Conservation (phyloP, 345 rosid genomes). For the Linum usitatissimum region DNA sequence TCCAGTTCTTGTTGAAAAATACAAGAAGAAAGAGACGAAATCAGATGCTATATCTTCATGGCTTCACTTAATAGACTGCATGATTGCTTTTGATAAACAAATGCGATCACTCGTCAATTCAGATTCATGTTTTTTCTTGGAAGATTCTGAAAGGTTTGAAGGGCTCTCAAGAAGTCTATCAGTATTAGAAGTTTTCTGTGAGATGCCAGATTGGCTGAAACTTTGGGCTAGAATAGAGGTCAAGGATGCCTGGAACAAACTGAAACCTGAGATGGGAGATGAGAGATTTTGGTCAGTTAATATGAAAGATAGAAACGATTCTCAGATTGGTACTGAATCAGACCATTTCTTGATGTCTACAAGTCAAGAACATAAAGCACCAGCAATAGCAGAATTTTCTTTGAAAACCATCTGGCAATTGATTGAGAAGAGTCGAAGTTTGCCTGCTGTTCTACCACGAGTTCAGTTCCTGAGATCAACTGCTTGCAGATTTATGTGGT, state of each 20-base stretch:
- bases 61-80: constrained; percentile 66
- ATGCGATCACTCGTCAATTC: constrained; percentile 41
- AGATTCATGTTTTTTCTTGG: constrained; percentile 37
- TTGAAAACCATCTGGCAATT: constrained; percentile 38
- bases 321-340: constrained; percentile 18
- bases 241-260: constrained; percentile 57
- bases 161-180: constrained; percentile 33
- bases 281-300: constrained; percentile 45
- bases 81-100: constrained; percentile 53
- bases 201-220: constrained; percentile 58
- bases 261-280: constrained; percentile 40
- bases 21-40: constrained; percentile 35
- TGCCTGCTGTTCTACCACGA: constrained; percentile 34
- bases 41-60: constrained; percentile 45
- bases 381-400: constrained; percentile 41
- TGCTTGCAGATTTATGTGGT: constrained; percentile 61
- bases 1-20: constrained; percentile 35
- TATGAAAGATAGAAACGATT: constrained; percentile 11
- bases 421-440: constrained; percentile 44
- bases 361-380: constrained; percentile 54
- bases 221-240: constrained; percentile 75
- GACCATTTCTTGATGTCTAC: constrained; percentile 37
- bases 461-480: constrained; percentile 46
- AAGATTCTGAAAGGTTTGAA: constrained; percentile 24
- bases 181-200: constrained; percentile 40